Evolutionary conservation across 148 eudicot genomes (phyloP).

Genomic region (Silene conica): DNA sequence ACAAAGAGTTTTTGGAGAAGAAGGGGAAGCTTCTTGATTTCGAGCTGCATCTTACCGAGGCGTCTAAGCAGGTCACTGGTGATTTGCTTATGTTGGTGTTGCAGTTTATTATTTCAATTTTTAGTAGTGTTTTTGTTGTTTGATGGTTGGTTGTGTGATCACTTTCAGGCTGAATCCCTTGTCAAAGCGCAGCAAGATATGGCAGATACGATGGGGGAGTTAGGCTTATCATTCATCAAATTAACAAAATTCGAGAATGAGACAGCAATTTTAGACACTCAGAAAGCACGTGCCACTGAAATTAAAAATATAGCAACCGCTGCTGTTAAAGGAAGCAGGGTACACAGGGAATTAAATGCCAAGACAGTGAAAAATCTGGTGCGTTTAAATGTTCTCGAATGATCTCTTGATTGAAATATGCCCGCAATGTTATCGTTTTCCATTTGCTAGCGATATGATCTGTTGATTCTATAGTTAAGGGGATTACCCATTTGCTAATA

Average conservation of each 20-base stretch:
- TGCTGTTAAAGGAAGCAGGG: constrained; percentile 81
- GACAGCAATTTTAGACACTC: constrained; percentile 51
- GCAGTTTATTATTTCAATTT: background rate
- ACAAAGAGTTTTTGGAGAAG: constrained; percentile 71
- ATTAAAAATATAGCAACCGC: constrained; percentile 81
- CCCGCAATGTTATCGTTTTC: background rate
- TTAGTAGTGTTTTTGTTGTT: background rate
- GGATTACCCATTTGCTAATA: constrained; percentile 2
- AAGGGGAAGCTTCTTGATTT: constrained; percentile 64
- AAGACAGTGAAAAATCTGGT: constrained; percentile 80
- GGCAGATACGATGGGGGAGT: constrained; percentile 88
- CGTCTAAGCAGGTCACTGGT: constrained; percentile 74
- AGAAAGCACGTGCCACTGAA: constrained; percentile 60
- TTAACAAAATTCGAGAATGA: constrained; percentile 84
- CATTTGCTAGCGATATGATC: background rate
- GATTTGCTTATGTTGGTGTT: constrained; percentile 6
- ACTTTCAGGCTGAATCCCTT: constrained; percentile 71
- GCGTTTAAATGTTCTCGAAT: constrained; percentile 17
- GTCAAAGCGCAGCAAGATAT: constrained; percentile 84
- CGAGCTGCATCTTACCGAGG: constrained; percentile 60
- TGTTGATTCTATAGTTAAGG: background rate
- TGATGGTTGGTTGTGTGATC: constrained; percentile 14
- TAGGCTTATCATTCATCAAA: constrained; percentile 81
- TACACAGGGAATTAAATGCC: constrained; percentile 72
- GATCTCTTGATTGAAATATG: background rate